Conservation (phyloP, 2,329 filamentous ascomycete genomes). For the Paraphaeosphaeria minitans region DNA sequence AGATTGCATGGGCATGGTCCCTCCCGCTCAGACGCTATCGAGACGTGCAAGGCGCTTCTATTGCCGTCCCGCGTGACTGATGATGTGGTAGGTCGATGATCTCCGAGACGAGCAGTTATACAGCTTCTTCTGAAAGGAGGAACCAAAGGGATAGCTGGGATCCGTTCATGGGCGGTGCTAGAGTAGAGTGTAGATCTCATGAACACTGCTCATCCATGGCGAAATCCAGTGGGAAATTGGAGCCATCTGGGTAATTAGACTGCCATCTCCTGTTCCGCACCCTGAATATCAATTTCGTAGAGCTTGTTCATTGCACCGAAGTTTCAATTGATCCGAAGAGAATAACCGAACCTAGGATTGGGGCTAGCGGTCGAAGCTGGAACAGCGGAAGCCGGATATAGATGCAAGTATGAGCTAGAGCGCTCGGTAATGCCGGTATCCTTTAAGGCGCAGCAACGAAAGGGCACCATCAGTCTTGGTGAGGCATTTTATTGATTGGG, state of each 20-base stretch:
- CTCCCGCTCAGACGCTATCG: background rate
- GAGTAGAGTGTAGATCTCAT: conserved; percentile 1
- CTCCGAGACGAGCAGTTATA: background rate
- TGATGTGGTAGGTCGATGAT: background rate
- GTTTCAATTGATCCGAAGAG: too few species aligned
- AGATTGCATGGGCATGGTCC: background rate
- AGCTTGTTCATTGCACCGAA: too few species aligned
- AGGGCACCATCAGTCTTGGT: too few species aligned
- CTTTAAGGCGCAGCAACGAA: too few species aligned
- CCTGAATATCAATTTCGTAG: too few species aligned
- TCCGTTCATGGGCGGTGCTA: background rate
- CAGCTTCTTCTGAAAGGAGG: conserved; percentile 1
- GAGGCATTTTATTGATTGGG: too few species aligned
- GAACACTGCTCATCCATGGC: background rate
- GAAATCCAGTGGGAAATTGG: background rate
- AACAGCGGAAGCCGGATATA: too few species aligned
- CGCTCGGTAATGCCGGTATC: too few species aligned
- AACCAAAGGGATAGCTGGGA: background rate
- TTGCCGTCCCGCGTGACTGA: conserved; percentile 9
- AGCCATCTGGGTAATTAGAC: conserved; percentile 10
- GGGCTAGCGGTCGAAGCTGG: too few species aligned
- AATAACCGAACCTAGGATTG: too few species aligned
- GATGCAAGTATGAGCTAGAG: too few species aligned
- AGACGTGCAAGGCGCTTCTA: conserved; percentile 1
- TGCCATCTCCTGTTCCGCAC: too few species aligned